These are phyloP conservation scores for Barnettozyma salicaria DNA, from an alignment of 805 yeast species.

Conservation along the genomic window DNA sequence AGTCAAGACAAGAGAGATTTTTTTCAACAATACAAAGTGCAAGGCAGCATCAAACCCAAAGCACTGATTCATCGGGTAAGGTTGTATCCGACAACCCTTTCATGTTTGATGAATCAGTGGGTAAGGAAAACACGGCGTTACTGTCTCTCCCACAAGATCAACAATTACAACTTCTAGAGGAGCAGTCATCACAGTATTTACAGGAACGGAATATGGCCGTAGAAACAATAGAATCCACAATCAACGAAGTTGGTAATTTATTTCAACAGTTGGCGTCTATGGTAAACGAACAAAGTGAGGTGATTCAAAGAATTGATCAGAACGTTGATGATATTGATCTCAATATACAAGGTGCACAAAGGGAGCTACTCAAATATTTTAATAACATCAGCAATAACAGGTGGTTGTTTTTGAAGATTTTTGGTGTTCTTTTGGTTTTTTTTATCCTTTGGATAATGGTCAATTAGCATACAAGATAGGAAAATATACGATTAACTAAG, in stretches of 20 bases:
- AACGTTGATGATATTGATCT: constrained; percentile 90
- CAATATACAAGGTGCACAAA: constrained; percentile 89
- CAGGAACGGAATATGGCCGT: constrained; percentile 86
- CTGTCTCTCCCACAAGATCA: constrained; percentile 84
- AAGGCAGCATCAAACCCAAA: constrained; percentile 6
- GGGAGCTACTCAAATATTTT: constrained; percentile 86
- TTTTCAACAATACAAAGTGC: constrained; percentile 39
- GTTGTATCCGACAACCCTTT: constrained; percentile 33
- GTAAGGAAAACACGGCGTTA: constrained; percentile 27
- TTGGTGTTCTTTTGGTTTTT: constrained; percentile 77
- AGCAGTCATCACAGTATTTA: constrained; percentile 67
- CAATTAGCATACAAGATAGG: constrained; percentile 33
- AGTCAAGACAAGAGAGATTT: constrained; percentile 79
- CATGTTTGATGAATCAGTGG: constrained; percentile 23
- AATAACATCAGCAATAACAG: constrained; percentile 83
- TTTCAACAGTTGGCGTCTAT: constrained; percentile 94
- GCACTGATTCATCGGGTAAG: constrained; percentile 17
- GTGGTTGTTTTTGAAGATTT: constrained; percentile 85
- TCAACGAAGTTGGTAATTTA: constrained; percentile 90
- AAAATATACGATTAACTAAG: background rate
- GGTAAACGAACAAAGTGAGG: constrained; percentile 97
- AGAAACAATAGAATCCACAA: constrained; percentile 94
- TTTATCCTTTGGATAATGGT: constrained; percentile 76
- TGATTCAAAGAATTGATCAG: constrained; percentile 89
- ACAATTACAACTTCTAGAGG: constrained; percentile 74